Evolutionary conservation across 805 yeast genomes (phyloP), one percentile per base, ranked within the genome.

Genomic region (Metschnikowia arizonensis): DNA sequence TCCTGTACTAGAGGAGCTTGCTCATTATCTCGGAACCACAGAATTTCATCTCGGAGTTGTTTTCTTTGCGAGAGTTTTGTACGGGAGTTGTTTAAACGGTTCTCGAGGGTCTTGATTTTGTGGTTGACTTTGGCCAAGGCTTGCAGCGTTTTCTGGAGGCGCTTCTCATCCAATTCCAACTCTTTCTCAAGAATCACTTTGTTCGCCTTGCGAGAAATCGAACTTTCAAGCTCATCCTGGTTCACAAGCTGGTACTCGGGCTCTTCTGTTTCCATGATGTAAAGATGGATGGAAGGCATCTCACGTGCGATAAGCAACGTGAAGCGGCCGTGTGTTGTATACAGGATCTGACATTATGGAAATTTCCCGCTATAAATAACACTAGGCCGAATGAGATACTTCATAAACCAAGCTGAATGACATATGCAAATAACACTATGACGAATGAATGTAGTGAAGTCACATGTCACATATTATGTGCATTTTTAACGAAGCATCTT

Each of bases 161-260:
- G 73, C 50, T 81, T 83, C 47, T 73, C 68, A 55, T 93, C 99
- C 33, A 84, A 67, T 53, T 85, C 96, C 1, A 77, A 64, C 40
- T 87, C 89, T 42, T 82, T 81, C 32, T 73, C 64, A 1, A 76
- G 66, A 40, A 90, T 73, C 3, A 78, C 79, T 44, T 69, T 68
- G 49, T 82, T 81, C 0, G 97, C 96, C 63, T 78, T 69, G 28
- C 72, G 69, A 14, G 88, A 88, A 28, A 91, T 82, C 46, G 77
- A 70, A 38, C 78, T 67, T 57, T 90, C 99, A n/a, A 91, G 64
- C 7, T 82, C 81, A 43, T 78, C 81, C 62, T 93, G 98, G 55
- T 86, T 89, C 47, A 88, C 81, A 3, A 88, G 68, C 55, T 72
- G 72, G 24, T 23, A 39, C 18, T 39, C 42, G 3, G 35, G 42